Conservation (phyloP, 768 basidiomycete species). For the Dictyophora rubrovolvata region DNA sequence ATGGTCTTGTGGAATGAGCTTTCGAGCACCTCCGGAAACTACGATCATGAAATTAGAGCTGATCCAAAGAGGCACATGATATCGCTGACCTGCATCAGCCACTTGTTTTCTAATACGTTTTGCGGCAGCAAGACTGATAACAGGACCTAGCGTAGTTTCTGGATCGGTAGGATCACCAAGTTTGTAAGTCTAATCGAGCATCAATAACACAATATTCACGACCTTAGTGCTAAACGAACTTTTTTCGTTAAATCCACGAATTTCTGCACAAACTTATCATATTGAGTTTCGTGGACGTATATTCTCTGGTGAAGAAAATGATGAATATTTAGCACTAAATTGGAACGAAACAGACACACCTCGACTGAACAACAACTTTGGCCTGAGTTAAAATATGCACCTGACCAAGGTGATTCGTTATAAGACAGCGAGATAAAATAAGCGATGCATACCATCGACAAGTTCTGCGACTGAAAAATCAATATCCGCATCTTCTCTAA, state of each 20-base stretch:
- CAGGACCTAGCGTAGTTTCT: slow-evolving; percentile 81
- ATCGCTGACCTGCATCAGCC: slow-evolving; percentile 55
- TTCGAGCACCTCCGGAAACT: slow-evolving; percentile 73
- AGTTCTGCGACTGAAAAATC: slow-evolving; percentile 76
- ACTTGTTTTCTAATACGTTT: slow-evolving; percentile 80
- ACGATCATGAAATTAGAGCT: background rate
- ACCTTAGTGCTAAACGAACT: slow-evolving; percentile 25
- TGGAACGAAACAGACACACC: slow-evolving; percentile 28
- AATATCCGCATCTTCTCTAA: slow-evolving; percentile 76
- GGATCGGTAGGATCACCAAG: slow-evolving; percentile 76
- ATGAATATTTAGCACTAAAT: background rate
- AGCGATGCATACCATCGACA: slow-evolving; percentile 61
- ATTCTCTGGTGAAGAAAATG: slow-evolving; percentile 47
- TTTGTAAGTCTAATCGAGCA: slow-evolving; percentile 48
- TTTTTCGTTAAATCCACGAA: slow-evolving; percentile 74
- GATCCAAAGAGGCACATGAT: slow-evolving; percentile 13
- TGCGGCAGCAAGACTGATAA: slow-evolving; percentile 82
- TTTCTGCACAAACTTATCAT: slow-evolving; percentile 65
- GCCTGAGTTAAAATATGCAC: slow-evolving; percentile 93
- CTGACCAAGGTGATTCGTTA: slow-evolving; percentile 25
- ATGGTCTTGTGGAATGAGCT: slow-evolving; percentile 56
- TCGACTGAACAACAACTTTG: slow-evolving; percentile 96
- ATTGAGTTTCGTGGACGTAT: slow-evolving; percentile 83
- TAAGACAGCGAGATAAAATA: background rate
- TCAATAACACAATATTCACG: background rate